Evolutionary conservation across 2,329 filamentous ascomycete genomes (phyloP).

Genomic region (Ustulina deusta): DNA sequence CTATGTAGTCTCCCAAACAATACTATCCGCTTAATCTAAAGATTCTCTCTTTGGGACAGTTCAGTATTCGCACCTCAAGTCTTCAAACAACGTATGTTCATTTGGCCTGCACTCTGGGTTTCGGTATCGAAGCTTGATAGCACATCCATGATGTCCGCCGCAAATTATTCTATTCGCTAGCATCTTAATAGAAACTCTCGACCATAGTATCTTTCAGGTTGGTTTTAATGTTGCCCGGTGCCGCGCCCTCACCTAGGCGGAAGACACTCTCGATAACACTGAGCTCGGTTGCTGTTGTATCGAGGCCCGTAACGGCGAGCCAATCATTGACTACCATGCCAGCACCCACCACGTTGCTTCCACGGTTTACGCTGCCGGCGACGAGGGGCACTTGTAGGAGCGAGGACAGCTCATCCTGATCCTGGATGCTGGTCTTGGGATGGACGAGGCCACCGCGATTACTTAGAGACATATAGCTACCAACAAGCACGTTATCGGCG

Average conservation of each 20-base stretch:
- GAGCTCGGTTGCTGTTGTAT: conserved; percentile 96
- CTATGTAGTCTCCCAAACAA: conserved; percentile 4
- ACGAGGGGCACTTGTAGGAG: conserved; percentile 96
- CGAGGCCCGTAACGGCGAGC: conserved; percentile 92
- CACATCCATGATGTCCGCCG: background rate
- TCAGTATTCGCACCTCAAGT: conserved; percentile 4
- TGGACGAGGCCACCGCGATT: conserved; percentile 98
- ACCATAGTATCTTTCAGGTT: conserved; percentile 98
- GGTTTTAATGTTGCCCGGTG: conserved; percentile 81
- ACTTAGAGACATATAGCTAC: conserved; percentile 94
- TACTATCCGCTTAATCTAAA: conserved; percentile 5
- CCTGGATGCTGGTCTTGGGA: conserved; percentile 95
- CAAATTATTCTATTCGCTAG: conserved; percentile 1
- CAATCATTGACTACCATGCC: conserved; percentile 98
- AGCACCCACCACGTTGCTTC: conserved; percentile 93
- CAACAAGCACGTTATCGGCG: conserved; percentile 95
- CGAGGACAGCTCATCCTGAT: conserved; percentile 96
- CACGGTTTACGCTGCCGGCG: conserved; percentile 92
- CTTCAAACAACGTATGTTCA: conserved; percentile 12
- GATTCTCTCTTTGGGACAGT: conserved; percentile 13
- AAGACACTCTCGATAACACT: conserved; percentile 98
- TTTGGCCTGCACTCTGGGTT: conserved; percentile 4
- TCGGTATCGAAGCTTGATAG: conserved; percentile 6
- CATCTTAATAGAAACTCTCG: conserved; percentile 89
- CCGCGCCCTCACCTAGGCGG: conserved; percentile 87